phyloP scores from a whole-genome alignment of 306 rosid species.

The Macrotyloma uniflorum region DNA sequence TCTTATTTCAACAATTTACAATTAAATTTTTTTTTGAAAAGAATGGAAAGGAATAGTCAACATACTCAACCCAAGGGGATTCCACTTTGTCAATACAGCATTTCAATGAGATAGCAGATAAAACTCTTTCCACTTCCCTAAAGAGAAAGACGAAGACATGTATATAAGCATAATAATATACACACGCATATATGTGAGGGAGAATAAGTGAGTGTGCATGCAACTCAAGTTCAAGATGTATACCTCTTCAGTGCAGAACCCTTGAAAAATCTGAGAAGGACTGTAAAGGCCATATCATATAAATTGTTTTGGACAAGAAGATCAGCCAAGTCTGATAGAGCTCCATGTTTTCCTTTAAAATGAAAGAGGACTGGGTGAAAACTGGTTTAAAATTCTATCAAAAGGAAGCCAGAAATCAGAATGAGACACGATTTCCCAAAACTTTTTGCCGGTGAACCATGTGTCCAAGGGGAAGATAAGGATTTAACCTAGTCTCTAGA shows the following conservation, averaged over 20 bases:
- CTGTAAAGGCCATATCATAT: slow-evolving; percentile 76
- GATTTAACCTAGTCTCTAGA: too few species aligned
- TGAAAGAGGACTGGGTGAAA: background rate
- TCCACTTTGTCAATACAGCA: slow-evolving; percentile 74
- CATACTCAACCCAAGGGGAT: slow-evolving; percentile 66
- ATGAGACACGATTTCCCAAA: too few species aligned
- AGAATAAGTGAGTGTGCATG: background rate
- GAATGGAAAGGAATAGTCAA: slow-evolving; percentile 27
- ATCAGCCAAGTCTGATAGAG: slow-evolving; percentile 74
- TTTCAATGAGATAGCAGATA: slow-evolving; percentile 70
- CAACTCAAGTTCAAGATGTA: slow-evolving; percentile 11
- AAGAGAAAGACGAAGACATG: slow-evolving; percentile 36
- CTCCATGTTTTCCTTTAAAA: slow-evolving; percentile 61
- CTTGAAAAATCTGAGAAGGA: slow-evolving; percentile 79
- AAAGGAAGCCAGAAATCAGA: too few species aligned
- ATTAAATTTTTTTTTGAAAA: too few species aligned
- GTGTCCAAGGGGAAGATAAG: too few species aligned
- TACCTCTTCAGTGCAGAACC: slow-evolving; percentile 87
- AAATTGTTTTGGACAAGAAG: slow-evolving; percentile 72
- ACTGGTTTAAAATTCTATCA: slow-evolving; percentile 15
- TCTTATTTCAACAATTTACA: slow-evolving; percentile 25
- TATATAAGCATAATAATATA: slow-evolving; percentile 29
- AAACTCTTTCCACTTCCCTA: slow-evolving; percentile 87
- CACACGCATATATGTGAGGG: background rate
- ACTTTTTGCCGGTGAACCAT: too few species aligned